Evolutionary conservation across 2,329 filamentous ascomycete genomes (phyloP).

Genomic region (Botryotinia globosa): DNA sequence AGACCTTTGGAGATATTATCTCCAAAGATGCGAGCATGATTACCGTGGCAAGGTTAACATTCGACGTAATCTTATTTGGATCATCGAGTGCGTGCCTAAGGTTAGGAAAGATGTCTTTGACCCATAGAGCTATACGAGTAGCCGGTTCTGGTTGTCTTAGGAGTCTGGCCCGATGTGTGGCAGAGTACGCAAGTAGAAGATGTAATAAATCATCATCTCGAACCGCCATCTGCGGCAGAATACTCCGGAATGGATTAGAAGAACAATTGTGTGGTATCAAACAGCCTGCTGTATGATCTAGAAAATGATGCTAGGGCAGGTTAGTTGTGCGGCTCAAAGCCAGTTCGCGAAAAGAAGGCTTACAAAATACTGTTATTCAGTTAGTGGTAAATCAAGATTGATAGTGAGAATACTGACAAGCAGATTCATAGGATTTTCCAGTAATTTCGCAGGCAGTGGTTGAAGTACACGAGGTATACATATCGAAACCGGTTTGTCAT

Average conservation of each 20-base stretch:
- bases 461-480: constrained; percentile 49
- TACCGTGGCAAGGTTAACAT: constrained; percentile 72
- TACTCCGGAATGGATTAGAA: constrained; percentile 52
- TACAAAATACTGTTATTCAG: constrained; percentile 47
- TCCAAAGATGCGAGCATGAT: constrained; percentile 84
- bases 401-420: constrained; percentile 41
- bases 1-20: constrained; percentile 77
- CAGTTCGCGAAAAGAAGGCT: constrained; percentile 24
- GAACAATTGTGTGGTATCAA: constrained; percentile 50
- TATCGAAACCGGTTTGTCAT: constrained; percentile 65
- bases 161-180: constrained; percentile 76
- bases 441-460: constrained; percentile 51
- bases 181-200: constrained; percentile 76
- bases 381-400: not conserved
- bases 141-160: constrained; percentile 70
- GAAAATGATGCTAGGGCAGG: constrained; percentile 53
- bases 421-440: constrained; percentile 76
- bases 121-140: constrained; percentile 76
- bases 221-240: constrained; percentile 60
- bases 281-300: constrained; percentile 74
- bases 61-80: constrained; percentile 61
- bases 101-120: constrained; percentile 73
- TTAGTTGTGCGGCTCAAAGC: constrained; percentile 18
- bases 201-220: constrained; percentile 70
- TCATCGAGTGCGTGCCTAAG: constrained; percentile 65